Evolutionary conservation across 2,329 filamentous ascomycete genomes (phyloP), one percentile per base, ranked within the genome.

Genomic region (Fusarium continuum): DNA sequence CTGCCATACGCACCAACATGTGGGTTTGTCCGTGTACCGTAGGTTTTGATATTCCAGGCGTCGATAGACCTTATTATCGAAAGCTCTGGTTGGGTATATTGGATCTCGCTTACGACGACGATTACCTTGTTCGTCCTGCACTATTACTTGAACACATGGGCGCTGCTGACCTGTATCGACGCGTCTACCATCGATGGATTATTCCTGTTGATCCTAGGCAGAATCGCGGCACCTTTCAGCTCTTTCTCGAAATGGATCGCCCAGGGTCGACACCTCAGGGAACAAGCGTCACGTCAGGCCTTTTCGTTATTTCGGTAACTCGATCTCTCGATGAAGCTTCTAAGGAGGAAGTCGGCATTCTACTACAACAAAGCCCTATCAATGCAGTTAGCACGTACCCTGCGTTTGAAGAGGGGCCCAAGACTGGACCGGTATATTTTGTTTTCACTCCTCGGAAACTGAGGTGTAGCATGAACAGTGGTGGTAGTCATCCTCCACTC

Each of bases 1-100:
- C 66, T 3, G 47, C 55, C 4, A 41, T 70, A 10, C 48, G 53
- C 2, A 59, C 47, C 5, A 59, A 44, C 3, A 26, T 70, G 5
- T 70, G 62, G 59, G 50, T 69, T 10, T 70, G 68, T 8, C 68
- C 61, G 10, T 70, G 65, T n/a, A 51, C 25, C 1, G 58, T 67
- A 3, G 41, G 20, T 13, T 39, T 17, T 20, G 31, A 25, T n/a
- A 25, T 47, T 25, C 16, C 39, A 4, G 9, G 49, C 4, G 13
- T 14, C 3, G 16, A 45, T 4, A 5, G 14, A 3, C 16, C 19
- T 25, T 8, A 16, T 8, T 29, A 31, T 4, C 34, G 26, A 17
- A 35, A 53, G 14, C 36, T 70, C 11, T 70, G 46, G 44, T 46
- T 70, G 4, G 68, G 68, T 9, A 62, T 70, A 26, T 38, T 69